phyloP scores from a whole-genome alignment of 352 stramenopile species.

The Hyaloperonospora brassicae region DNA sequence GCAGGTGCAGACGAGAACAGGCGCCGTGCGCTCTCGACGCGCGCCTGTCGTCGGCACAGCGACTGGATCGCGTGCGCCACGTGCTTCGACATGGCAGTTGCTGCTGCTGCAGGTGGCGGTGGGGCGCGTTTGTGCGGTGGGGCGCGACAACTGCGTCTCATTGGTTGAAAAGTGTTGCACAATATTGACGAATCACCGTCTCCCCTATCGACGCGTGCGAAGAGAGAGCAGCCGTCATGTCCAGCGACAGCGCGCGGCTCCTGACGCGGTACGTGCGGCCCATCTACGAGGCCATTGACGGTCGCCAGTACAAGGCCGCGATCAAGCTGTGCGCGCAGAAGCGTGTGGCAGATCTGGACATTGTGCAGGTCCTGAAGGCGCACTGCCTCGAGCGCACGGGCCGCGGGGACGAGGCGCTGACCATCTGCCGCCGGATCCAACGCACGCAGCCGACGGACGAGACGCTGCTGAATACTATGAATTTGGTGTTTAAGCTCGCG shows the following conservation, averaged over 20 bases:
- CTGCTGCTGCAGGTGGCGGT: background rate
- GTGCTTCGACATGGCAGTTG: slow-evolving; percentile 25
- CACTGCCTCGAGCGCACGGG: slow-evolving; percentile 78
- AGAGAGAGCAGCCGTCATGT: slow-evolving; percentile 24
- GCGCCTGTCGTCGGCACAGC: slow-evolving; percentile 10
- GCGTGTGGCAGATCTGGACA: slow-evolving; percentile 64
- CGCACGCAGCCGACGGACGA: slow-evolving; percentile 63
- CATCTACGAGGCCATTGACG: slow-evolving; percentile 83
- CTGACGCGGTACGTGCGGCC: slow-evolving; percentile 72
- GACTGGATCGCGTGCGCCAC: slow-evolving; percentile 19
- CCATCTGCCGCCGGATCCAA: slow-evolving; percentile 61
- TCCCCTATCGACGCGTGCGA: slow-evolving; percentile 1
- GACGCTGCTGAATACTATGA: slow-evolving; percentile 79
- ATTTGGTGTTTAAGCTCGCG: slow-evolving; percentile 69
- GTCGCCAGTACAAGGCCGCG: slow-evolving; percentile 67
- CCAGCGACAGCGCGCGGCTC: slow-evolving; percentile 42
- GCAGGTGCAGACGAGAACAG: slow-evolving; percentile 30
- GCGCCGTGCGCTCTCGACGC: slow-evolving; percentile 13
- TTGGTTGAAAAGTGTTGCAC: slow-evolving; percentile 7
- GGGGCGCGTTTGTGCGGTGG: background rate
- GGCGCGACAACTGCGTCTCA: background rate
- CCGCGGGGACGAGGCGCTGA: slow-evolving; percentile 55
- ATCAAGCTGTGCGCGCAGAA: slow-evolving; percentile 81
- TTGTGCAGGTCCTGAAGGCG: slow-evolving; percentile 80
- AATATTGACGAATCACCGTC: slow-evolving; percentile 15